Evolutionary conservation across 129 eudicot species (phyloP).

Genomic region (Tanacetum coccineum): DNA sequence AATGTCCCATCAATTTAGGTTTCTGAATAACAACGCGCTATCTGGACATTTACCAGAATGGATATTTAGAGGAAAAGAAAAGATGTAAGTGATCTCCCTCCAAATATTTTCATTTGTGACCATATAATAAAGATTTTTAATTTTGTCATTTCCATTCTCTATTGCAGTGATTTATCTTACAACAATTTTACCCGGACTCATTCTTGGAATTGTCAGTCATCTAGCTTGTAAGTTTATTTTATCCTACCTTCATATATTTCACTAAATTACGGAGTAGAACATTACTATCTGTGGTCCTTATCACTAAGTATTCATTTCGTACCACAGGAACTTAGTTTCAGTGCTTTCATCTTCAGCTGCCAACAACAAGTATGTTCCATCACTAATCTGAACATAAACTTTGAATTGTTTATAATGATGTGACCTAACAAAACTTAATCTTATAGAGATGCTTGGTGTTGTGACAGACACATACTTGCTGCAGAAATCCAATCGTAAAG

Average conservation of each 20-base stretch:
- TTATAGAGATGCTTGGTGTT: slow-evolving; percentile 64
- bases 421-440: slow-evolving; percentile 5
- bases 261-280: not conserved
- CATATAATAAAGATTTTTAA: no score
- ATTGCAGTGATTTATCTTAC: slow-evolving; percentile 65
- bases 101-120: no score
- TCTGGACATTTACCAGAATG: slow-evolving; percentile 57
- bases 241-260: not conserved
- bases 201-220: slow-evolving; percentile 33
- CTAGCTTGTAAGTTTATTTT: slow-evolving; percentile 48
- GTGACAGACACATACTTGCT: slow-evolving; percentile 53
- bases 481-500: no score
- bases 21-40: slow-evolving; percentile 52
- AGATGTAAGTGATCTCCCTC: slow-evolving; percentile 38
- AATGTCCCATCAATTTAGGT: slow-evolving; percentile 40
- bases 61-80: slow-evolving; percentile 27
- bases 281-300: slow-evolving; percentile 13
- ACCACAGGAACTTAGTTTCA: slow-evolving; percentile 65
- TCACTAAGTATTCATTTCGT: slow-evolving; percentile 5
- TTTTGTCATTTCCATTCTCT: not conserved
- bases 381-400: slow-evolving; percentile 8
- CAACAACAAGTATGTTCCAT: slow-evolving; percentile 45
- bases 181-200: slow-evolving; percentile 53
- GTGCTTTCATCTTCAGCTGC: slow-evolving; percentile 47
- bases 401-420: slow-evolving; percentile 5